Percentiles rank a stretch among this genome's conserved stretches.
These are phyloP conservation scores for Beauveria bassiana DNA, from an alignment of 2,329 filamentous ascomycete species.

Conservation along the genomic window DNA sequence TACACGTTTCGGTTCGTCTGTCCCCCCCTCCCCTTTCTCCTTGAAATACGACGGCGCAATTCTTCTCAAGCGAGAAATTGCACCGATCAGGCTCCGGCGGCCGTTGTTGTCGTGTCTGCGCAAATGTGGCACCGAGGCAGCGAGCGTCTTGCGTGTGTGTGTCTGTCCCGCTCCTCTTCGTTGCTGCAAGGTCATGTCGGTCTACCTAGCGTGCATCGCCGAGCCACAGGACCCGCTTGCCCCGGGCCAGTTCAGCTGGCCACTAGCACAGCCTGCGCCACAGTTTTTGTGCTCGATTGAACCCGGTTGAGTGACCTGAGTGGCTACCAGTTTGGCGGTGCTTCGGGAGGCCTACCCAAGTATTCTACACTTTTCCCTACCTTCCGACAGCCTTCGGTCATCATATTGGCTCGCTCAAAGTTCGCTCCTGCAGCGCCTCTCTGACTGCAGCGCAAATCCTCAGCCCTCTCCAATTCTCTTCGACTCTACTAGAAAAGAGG, in stretches of 20 bases:
- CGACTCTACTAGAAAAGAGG: too few relatives aligned
- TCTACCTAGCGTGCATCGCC: conserved; percentile 1
- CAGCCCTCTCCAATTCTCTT: not conserved
- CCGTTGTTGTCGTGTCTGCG: not conserved
- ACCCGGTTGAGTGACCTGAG: not conserved
- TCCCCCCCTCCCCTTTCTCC: conserved; percentile 24
- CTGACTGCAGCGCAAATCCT: conserved; percentile 1
- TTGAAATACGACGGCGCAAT: not conserved
- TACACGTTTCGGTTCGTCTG: conserved; percentile 25
- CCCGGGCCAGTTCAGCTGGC: conserved; percentile 45
- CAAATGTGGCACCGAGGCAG: conserved; percentile 6
- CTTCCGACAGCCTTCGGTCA: not conserved
- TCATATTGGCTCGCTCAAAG: not conserved
- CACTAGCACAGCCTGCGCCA: conserved; percentile 37
- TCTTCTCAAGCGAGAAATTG: not conserved
- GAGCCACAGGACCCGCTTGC: conserved; percentile 20
- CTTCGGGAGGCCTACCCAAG: not conserved
- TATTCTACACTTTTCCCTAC: too few relatives aligned
- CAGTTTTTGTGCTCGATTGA: not conserved
- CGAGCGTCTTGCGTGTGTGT: not conserved
- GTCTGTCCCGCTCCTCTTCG: not conserved
- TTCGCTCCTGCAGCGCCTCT: not conserved
- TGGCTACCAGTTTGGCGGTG: not conserved
- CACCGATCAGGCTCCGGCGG: not conserved
- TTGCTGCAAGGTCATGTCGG: not conserved